These are phyloP conservation scores for Syzygium oleosum DNA, from an alignment of 345 rosid genomes.

Conservation along the genomic window DNA sequence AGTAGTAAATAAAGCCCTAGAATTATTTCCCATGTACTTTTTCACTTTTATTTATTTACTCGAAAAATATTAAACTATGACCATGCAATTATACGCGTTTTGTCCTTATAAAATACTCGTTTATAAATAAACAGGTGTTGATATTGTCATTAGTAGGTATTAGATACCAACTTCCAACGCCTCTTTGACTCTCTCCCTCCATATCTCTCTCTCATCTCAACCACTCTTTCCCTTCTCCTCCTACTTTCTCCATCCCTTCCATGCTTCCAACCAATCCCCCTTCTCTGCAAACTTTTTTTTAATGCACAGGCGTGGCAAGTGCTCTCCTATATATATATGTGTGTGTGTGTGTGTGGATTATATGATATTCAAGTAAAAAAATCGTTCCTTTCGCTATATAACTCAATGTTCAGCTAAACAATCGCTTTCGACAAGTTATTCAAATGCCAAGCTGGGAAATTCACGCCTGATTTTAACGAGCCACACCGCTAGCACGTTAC, in stretches of 20 bases:
- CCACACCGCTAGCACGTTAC: too few relatives aligned
- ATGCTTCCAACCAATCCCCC: not conserved
- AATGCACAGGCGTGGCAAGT: not conserved
- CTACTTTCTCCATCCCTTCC: not conserved
- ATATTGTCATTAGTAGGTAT: not conserved
- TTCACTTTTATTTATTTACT: not conserved
- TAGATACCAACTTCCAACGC: not conserved
- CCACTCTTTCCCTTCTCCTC: not conserved
- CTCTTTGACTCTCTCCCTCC: not conserved
- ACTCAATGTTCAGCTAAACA: not conserved
- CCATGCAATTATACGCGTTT: not conserved
- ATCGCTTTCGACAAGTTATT: not conserved
- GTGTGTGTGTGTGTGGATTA: too few relatives aligned
- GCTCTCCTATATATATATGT: not conserved
- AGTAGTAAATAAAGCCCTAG: not conserved
- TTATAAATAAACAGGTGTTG: too few relatives aligned
- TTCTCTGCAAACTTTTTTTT: not conserved
- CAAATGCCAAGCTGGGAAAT: too few relatives aligned
- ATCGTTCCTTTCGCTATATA: too few relatives aligned
- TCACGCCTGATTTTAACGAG: too few relatives aligned
- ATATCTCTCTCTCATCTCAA: not conserved
- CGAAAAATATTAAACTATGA: not conserved
- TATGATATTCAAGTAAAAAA: not conserved
- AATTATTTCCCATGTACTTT: not conserved
- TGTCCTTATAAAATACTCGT: not conserved